Conservation (phyloP, 73 alveolate genomes). For the Stentor coeruleus region DNA sequence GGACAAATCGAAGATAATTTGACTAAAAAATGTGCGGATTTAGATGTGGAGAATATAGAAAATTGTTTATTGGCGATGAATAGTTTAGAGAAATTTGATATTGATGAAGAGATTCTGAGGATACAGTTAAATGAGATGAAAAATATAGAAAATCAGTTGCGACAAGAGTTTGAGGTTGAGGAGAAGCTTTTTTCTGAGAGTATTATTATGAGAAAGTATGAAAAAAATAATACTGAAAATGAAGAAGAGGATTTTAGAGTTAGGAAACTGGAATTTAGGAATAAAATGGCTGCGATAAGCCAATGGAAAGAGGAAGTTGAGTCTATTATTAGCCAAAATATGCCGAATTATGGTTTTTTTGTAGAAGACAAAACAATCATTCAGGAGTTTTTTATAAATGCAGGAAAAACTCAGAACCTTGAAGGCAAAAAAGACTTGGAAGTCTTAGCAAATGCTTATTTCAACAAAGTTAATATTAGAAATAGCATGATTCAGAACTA, state of each 20-base stretch:
- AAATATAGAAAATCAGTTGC: not conserved
- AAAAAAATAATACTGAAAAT: not conserved
- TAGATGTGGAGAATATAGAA: not conserved
- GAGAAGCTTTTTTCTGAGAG: not conserved
- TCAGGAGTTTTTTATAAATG: not conserved
- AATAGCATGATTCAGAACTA: not conserved
- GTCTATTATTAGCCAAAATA: not conserved
- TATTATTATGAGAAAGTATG: not conserved
- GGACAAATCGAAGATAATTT: not conserved
- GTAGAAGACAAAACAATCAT: not conserved
- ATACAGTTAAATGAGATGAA: not conserved
- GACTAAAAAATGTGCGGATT: not conserved
- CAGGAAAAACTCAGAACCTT: not conserved
- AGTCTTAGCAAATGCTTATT: not conserved
- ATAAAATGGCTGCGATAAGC: constrained; percentile 13
- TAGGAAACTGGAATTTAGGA: not conserved
- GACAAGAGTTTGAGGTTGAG: not conserved
- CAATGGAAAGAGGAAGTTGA: constrained; percentile 21
- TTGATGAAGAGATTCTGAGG: constrained; percentile 11
- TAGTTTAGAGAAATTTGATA: not conserved
- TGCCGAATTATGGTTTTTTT: too few species aligned
- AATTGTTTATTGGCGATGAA: not conserved
- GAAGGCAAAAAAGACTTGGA: not conserved
- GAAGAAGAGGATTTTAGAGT: not conserved
- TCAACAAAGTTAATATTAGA: not conserved